phyloP scores from a whole-genome alignment of 257 asterid genomes.

The Avicennia marina region DNA sequence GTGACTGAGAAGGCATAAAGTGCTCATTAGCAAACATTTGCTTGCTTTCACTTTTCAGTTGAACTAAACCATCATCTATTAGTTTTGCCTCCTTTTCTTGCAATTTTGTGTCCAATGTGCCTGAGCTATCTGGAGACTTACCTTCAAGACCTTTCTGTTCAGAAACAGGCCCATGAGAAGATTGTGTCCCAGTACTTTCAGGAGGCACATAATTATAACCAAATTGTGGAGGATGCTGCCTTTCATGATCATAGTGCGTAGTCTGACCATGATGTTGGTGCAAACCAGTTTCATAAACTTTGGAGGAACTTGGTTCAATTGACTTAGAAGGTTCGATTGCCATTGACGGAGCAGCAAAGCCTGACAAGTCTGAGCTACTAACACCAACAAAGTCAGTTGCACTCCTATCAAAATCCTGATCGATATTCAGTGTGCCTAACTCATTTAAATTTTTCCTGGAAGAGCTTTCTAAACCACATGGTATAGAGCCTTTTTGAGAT shows the following conservation, averaged over 20 bases:
- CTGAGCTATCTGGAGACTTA: slow-evolving; percentile 23
- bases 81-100: slow-evolving; percentile 37
- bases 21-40: slow-evolving; percentile 30
- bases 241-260: slow-evolving; percentile 30
- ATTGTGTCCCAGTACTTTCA: slow-evolving; percentile 37
- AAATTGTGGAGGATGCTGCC: slow-evolving; percentile 34
- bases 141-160: slow-evolving; percentile 44
- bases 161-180: slow-evolving; percentile 28
- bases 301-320: slow-evolving; percentile 26
- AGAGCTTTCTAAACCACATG: slow-evolving; percentile 37
- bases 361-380: slow-evolving; percentile 32
- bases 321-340: slow-evolving; percentile 37
- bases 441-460: slow-evolving; percentile 56
- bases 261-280: slow-evolving; percentile 30
- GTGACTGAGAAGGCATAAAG: slow-evolving; percentile 14
- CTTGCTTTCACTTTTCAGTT: slow-evolving; percentile 29
- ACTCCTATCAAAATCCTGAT: slow-evolving; percentile 32
- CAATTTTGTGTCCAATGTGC: slow-evolving; percentile 20
- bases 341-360: slow-evolving; percentile 32
- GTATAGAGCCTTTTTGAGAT: slow-evolving; percentile 41
- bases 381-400: slow-evolving; percentile 36
- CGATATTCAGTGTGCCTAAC: slow-evolving; percentile 39
- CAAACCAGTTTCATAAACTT: slow-evolving; percentile 33
- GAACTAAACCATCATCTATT: slow-evolving; percentile 29
- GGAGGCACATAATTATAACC: slow-evolving; percentile 29